Percentiles rank a stretch among this genome's conserved stretches.
Evolutionary conservation across 1,139 yeast genomes (phyloP).

Genomic region (Wickerhamomyces sp.): DNA sequence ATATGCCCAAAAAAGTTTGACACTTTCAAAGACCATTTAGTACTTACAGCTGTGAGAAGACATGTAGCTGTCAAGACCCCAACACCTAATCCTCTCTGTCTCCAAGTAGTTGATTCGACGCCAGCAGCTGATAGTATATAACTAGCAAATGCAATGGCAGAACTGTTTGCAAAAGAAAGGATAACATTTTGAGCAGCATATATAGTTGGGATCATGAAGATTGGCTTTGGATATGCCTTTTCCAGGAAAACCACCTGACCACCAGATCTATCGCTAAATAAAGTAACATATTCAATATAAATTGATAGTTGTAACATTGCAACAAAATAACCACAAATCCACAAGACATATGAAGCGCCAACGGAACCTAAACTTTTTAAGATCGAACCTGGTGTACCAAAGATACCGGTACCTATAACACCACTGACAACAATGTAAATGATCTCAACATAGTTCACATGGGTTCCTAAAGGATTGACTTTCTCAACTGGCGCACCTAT

Average conservation of each 20-base stretch:
- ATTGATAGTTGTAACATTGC: constrained; percentile 33
- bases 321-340: constrained; percentile 37
- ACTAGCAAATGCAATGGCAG: constrained; percentile 39
- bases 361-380: constrained; percentile 36
- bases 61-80: constrained; percentile 32
- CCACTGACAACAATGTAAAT: constrained; percentile 20
- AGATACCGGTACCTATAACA: constrained; percentile 43
- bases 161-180: constrained; percentile 36
- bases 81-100: constrained; percentile 39
- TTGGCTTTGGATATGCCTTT: constrained; percentile 38
- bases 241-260: constrained; percentile 42
- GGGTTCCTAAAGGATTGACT: constrained; percentile 35
- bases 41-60: constrained; percentile 28
- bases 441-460: constrained; percentile 25
- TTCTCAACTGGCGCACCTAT: constrained; percentile 37
- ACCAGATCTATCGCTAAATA: constrained; percentile 35
- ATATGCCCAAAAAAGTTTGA: constrained; percentile 36
- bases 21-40: constrained; percentile 32
- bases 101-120: constrained; percentile 33
- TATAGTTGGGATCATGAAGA: constrained; percentile 36
- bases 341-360: constrained; percentile 39
- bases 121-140: constrained; percentile 37
- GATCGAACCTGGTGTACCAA: constrained; percentile 37
- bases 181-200: constrained; percentile 39
- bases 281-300: constrained; percentile 37